Conservation (phyloP, 1,284 basidiomycete genomes). For the Puccinia polysora region DNA sequence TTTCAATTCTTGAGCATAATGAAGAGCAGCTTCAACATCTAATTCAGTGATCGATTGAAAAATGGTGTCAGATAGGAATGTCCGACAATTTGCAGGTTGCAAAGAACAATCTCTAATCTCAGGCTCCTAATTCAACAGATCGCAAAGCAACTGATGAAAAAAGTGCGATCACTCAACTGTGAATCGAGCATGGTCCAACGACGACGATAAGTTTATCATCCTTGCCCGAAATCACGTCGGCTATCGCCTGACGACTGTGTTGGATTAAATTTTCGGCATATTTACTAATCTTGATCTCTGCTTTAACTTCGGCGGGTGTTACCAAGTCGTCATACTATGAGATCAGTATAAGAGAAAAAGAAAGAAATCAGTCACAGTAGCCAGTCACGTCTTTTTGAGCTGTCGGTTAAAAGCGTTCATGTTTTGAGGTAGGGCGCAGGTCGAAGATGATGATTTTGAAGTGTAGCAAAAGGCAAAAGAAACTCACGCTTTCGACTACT, state of each 20-base stretch:
- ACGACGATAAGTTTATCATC: slow-evolving; percentile 85
- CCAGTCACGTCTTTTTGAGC: no score
- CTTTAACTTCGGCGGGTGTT: slow-evolving; percentile 5
- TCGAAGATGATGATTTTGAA: no score
- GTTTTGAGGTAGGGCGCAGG: no score
- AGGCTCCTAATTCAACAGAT: neutral
- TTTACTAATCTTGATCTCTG: slow-evolving; percentile 25
- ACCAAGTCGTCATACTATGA: slow-evolving; percentile 28
- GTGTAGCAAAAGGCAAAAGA: neutral
- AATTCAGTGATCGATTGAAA: neutral
- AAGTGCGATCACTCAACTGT: slow-evolving; percentile 58
- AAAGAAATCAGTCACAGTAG: no score
- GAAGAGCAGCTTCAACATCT: slow-evolving; percentile 60
- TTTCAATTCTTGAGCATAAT: slow-evolving; percentile 76
- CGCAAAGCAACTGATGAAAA: neutral
- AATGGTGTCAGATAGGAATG: neutral
- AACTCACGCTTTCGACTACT: slow-evolving; percentile 6
- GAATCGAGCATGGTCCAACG: slow-evolving; percentile 80
- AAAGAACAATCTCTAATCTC: neutral
- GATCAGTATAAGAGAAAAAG: no score
- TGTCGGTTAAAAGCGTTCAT: no score
- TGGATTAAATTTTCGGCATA: slow-evolving; percentile 14
- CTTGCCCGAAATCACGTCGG: slow-evolving; percentile 57
- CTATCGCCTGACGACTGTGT: slow-evolving; percentile 1
- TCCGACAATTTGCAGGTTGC: neutral